Evolutionary conservation across 208 protist genomes (phyloP).

Genomic region (Porcisia deanei): DNA sequence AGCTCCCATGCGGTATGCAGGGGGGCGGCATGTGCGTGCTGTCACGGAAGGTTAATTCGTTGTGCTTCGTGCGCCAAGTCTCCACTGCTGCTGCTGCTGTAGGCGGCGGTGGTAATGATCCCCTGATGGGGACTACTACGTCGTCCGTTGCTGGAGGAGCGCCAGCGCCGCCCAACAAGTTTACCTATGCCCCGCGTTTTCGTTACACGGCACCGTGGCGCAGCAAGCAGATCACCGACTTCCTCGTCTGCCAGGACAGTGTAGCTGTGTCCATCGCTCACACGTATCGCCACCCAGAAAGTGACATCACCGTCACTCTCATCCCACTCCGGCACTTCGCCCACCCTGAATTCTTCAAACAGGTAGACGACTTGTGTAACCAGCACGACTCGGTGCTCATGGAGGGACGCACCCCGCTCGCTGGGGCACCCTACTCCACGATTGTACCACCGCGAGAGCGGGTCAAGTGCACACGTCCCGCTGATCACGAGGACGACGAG

Average conservation of each 20-base stretch:
- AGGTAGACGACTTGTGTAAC: conserved; percentile 76
- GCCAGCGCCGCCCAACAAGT: neutral
- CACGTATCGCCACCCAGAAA: conserved; percentile 53
- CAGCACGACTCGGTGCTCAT: conserved; percentile 88
- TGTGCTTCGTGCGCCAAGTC: neutral
- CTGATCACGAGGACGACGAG: conserved; percentile 75
- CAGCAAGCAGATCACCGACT: conserved; percentile 51
- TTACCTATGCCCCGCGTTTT: conserved; percentile 55
- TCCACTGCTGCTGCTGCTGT: neutral
- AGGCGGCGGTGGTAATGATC: neutral
- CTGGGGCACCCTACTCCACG: conserved; percentile 66
- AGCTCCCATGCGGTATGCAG: neutral
- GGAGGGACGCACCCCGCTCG: conserved; percentile 77
- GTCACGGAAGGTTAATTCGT: neutral
- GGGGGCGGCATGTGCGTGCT: neutral
- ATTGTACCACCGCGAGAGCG: conserved; percentile 62
- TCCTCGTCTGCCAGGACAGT: conserved; percentile 45
- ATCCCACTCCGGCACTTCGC: conserved; percentile 83
- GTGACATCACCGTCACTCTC: conserved; percentile 66
- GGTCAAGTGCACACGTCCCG: conserved; percentile 33
- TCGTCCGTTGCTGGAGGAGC: neutral
- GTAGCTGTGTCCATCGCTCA: conserved; percentile 53
- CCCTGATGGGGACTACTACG: neutral
- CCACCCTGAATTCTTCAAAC: conserved; percentile 79
- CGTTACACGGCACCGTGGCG: conserved; percentile 69